Percentiles rank a stretch among this genome's conserved stretches.
Conservation (phyloP, 2,329 filamentous ascomycete genomes). For the Fusarium chuoi region DNA sequence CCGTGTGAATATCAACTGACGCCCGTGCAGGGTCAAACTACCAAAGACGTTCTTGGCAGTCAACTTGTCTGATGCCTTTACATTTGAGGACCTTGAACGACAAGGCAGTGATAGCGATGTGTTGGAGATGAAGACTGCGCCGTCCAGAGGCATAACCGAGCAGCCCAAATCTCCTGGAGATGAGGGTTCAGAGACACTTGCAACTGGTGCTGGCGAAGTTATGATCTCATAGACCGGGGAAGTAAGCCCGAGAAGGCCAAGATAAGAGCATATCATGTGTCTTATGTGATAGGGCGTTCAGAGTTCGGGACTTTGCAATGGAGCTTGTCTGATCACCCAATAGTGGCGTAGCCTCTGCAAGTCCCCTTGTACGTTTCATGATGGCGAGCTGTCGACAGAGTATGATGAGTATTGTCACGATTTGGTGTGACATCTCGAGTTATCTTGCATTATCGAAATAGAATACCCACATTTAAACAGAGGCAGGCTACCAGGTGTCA, state of each 20-base stretch:
- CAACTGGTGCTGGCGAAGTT: conserved; percentile 38
- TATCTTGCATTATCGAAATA: neutral
- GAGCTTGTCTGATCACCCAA: neutral
- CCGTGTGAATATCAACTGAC: conserved; percentile 29
- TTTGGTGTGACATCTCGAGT: neutral
- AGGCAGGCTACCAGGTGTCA: neutral
- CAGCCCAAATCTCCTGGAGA: conserved; percentile 18
- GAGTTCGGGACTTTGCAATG: neutral
- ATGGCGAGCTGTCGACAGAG: neutral
- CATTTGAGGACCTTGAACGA: conserved; percentile 66
- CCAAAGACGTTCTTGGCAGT: conserved; percentile 74
- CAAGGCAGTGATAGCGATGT: conserved; percentile 59
- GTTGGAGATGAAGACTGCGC: conserved; percentile 59
- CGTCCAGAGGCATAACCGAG: conserved; percentile 45
- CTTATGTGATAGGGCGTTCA: conserved; percentile 1
- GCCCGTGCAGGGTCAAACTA: conserved; percentile 65
- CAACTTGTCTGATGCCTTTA: conserved; percentile 71
- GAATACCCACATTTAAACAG: neutral
- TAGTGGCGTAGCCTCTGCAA: neutral
- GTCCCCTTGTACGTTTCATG: neutral
- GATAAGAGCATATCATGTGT: conserved; percentile 19
- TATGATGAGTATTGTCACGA: neutral
- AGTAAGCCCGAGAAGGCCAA: conserved; percentile 3
- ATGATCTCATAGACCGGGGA: conserved; percentile 35
- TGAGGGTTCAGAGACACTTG: conserved; percentile 14